Percentiles rank a stretch among this genome's conserved stretches.
phyloP scores from a whole-genome alignment of 805 yeast species.

The Sungouiella blattae region DNA sequence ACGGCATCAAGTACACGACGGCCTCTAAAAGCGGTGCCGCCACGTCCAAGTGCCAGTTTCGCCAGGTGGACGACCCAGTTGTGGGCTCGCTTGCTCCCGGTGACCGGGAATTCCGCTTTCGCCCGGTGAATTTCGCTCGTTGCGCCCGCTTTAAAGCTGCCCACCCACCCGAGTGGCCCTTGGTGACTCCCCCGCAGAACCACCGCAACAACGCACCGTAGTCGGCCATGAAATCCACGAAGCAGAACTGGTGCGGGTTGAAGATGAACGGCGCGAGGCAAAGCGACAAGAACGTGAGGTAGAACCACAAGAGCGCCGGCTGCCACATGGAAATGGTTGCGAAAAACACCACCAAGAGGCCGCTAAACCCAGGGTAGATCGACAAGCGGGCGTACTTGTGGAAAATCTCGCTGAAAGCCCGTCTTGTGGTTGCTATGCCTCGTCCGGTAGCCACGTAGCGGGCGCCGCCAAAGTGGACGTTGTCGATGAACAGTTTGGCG shows the following conservation, averaged over 20 bases:
- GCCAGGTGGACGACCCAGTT: slow-evolving; percentile 9
- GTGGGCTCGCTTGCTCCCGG: slow-evolving; percentile 1
- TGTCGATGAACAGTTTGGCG: slow-evolving; percentile 70
- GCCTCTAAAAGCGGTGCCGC: slow-evolving; percentile 15
- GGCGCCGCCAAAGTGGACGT: slow-evolving; percentile 88
- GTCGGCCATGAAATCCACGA: slow-evolving; percentile 46
- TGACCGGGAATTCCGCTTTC: slow-evolving; percentile 9
- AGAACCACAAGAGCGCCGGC: slow-evolving; percentile 60
- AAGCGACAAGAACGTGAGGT: slow-evolving; percentile 45
- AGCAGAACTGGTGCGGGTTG: slow-evolving; percentile 52
- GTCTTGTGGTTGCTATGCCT: slow-evolving; percentile 85
- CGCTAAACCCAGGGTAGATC: slow-evolving; percentile 71
- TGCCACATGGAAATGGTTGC: slow-evolving; percentile 82
- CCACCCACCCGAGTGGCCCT: slow-evolving; percentile 72
- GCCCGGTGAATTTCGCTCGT: slow-evolving; percentile 25
- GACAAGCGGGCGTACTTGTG: slow-evolving; percentile 74
- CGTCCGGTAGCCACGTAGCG: slow-evolving; percentile 89
- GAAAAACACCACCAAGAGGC: slow-evolving; percentile 67
- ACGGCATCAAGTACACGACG: slow-evolving; percentile 51
- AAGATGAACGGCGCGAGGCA: slow-evolving; percentile 50
- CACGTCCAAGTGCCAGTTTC: slow-evolving; percentile 16
- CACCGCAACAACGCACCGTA: slow-evolving; percentile 56
- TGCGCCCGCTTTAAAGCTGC: slow-evolving; percentile 48
- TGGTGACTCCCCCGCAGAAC: slow-evolving; percentile 72
- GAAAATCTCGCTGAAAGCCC: slow-evolving; percentile 67